phyloP scores from a whole-genome alignment of 306 rosid species.

The Spatholobus suberectus region DNA sequence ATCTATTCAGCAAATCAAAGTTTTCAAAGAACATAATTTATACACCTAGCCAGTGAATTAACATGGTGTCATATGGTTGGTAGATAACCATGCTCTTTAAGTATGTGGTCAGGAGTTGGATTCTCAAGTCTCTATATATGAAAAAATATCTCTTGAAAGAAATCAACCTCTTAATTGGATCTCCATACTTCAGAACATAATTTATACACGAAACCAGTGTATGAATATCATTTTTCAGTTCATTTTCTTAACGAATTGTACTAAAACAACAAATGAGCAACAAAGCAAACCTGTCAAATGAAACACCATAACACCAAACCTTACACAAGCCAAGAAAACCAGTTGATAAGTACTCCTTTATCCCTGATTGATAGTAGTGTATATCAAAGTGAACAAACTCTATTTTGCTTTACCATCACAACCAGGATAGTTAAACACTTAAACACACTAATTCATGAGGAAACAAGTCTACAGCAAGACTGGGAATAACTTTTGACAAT shows the following conservation, averaged over 20 bases:
- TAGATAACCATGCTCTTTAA: neutral
- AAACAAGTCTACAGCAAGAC: slow-evolving; percentile 26
- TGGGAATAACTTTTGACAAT: slow-evolving; percentile 2
- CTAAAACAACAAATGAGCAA: slow-evolving; percentile 9
- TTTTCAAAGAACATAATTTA: neutral
- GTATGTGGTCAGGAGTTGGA: neutral
- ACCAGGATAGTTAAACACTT: neutral
- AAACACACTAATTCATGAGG: neutral
- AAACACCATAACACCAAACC: neutral
- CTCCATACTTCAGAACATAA: neutral
- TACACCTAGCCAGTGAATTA: neutral
- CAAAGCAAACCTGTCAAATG: slow-evolving; percentile 15
- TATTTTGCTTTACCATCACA: slow-evolving; percentile 15
- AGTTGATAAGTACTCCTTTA: neutral
- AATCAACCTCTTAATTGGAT: neutral
- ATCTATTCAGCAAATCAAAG: neutral
- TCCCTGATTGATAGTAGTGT: neutral
- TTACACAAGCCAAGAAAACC: neutral
- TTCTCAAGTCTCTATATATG: neutral
- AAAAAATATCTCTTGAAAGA: neutral
- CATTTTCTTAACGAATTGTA: neutral
- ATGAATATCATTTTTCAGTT: neutral
- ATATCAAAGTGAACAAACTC: neutral
- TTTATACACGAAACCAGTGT: neutral
- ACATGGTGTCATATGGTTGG: neutral